These are phyloP conservation scores for Coleophoma eucalyptorum DNA, from an alignment of 2,329 filamentous ascomycete genomes.

Conservation along the genomic window DNA sequence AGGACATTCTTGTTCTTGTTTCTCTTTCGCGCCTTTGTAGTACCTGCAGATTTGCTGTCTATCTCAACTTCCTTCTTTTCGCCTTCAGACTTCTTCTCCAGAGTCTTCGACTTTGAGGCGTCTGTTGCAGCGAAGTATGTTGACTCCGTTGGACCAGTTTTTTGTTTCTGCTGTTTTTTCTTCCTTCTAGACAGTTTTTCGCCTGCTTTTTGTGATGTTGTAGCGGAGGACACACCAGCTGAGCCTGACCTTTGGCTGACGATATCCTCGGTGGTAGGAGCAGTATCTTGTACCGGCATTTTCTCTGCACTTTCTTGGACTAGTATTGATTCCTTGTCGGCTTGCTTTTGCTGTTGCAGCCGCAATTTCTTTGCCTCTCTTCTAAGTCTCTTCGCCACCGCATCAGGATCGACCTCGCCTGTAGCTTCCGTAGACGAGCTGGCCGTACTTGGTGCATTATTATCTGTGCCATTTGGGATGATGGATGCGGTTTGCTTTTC, in stretches of 20 bases:
- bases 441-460: too few species aligned
- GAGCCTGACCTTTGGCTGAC: too few species aligned
- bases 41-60: neutral
- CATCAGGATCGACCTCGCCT: neutral
- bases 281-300: neutral
- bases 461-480: too few species aligned
- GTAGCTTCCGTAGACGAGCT: too few species aligned
- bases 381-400: neutral
- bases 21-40: slow-evolving; percentile 11
- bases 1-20: slow-evolving; percentile 18
- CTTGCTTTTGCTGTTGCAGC: neutral
- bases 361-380: neutral
- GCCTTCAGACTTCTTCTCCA: neutral
- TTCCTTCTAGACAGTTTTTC: too few species aligned
- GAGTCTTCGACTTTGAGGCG: neutral
- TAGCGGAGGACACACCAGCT: too few species aligned
- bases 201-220: too few species aligned
- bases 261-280: too few species aligned
- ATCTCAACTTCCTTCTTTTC: neutral
- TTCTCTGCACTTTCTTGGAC: neutral
- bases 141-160: too few species aligned
- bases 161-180: too few species aligned
- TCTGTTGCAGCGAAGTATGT: too few species aligned
- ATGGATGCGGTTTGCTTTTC: too few species aligned
- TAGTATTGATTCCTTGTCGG: neutral